Base-by-base conservation (phyloP, 345 rosid species). In the Citrus australasica region DNA sequence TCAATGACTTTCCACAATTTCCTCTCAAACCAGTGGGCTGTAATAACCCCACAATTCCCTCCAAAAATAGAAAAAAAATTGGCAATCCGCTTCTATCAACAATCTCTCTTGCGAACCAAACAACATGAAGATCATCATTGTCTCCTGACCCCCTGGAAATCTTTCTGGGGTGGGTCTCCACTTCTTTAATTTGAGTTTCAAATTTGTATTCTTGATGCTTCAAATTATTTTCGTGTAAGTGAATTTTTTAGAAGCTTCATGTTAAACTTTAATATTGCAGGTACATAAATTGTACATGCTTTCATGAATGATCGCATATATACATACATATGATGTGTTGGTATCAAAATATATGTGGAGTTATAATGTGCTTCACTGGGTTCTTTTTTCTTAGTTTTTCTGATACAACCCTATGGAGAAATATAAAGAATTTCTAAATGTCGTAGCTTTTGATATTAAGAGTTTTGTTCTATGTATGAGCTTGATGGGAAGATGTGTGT, bases 81-180 rank as follows among this genome's bases (percentile, higher is more conserved):
- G 58, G 58, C 58, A 53, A 37, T 56, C 83, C 84, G 76, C 76
- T 59, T 69, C 72, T 11, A 60, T 24, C 38, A 27, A 59, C 70
- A n/a, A 28, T 74, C 67, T 42, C 37, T 38, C 42, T 66, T 28
- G 69, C 35, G 65, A 25, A 73, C 40, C 48, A 69, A 79, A 68
- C 61, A 37, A 67, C 27, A 81, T 83, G 85, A 82, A 67, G 69
- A 69, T 79, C 69, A 32, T 56, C 77, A 32, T 42, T 71, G 22
- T 22, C 84, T 74, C 85, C 72, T 76, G 84, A 82, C 83, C 13
- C 86, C 83, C 33, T 79, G 78, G 72, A 67, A 82, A 77, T 33
- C 79, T 82, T 84, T 83, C 88, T 84, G 76, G 82, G 91, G 67
- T 68, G 82, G 90, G 70, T 74, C 59, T 75, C 76, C 69, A 71